These are phyloP conservation scores for Acer negundo DNA, from an alignment of 345 rosid species.

Conservation along the genomic window DNA sequence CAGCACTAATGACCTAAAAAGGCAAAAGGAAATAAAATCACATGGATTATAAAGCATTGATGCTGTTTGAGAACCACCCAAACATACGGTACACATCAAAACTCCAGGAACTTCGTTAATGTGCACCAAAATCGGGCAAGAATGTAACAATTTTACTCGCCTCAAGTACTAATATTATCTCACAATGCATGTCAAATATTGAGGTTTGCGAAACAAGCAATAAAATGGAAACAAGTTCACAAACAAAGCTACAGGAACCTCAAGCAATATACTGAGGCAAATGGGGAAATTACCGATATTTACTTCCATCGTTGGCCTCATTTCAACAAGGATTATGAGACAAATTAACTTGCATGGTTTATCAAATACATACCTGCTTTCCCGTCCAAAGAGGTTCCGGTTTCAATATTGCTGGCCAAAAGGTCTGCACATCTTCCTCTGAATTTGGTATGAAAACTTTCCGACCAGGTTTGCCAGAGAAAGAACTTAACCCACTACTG, in stretches of 20 bases:
- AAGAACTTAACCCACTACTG: conserved; percentile 40
- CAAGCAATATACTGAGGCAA: background rate
- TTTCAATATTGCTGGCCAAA: conserved; percentile 74
- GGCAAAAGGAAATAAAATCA: conserved; percentile 16
- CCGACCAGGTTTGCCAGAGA: conserved; percentile 54
- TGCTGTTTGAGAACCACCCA: background rate
- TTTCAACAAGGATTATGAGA: background rate
- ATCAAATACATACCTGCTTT: conserved; percentile 69
- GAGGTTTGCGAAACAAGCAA: background rate
- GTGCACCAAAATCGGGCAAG: background rate
- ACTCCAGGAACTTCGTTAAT: background rate
- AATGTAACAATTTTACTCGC: background rate
- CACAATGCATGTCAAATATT: background rate
- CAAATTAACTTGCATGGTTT: conserved; percentile 5
- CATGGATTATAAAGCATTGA: conserved; percentile 6
- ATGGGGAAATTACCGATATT: background rate
- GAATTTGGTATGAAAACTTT: conserved; percentile 56
- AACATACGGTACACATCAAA: conserved; percentile 12
- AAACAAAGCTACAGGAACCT: background rate
- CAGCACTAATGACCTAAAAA: conserved; percentile 67
- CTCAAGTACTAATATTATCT: background rate
- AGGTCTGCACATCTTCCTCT: conserved; percentile 48
- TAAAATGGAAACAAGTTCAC: conserved; percentile 19
- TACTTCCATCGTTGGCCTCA: background rate
- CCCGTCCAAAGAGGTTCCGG: conserved; percentile 96